phyloP scores from a whole-genome alignment of 2,329 filamentous ascomycete genomes.

The Colletotrichum nymphaeae region DNA sequence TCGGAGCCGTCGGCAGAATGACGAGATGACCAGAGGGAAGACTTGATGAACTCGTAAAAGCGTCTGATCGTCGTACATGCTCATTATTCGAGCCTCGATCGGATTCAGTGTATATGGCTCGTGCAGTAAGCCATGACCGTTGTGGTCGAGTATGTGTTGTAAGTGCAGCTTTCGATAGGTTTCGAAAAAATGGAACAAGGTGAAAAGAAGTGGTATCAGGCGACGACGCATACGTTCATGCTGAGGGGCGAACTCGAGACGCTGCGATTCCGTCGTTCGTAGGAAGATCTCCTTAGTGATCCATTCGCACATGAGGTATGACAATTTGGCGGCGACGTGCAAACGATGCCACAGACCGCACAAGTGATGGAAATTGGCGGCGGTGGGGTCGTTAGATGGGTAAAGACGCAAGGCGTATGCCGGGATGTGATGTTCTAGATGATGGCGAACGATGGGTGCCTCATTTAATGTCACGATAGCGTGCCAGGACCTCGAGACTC shows the following conservation, averaged over 20 bases:
- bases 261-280: conserved; percentile 65
- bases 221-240: conserved; percentile 73
- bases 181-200: conserved; percentile 76
- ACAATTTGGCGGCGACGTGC: conserved; percentile 72
- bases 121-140: conserved; percentile 60
- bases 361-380: conserved; percentile 69
- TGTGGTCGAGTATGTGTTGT: conserved; percentile 64
- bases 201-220: conserved; percentile 72
- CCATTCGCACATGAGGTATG: conserved; percentile 72
- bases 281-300: conserved; percentile 75
- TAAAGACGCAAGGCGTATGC: conserved; percentile 71
- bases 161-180: conserved; percentile 70
- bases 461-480: conserved; percentile 70
- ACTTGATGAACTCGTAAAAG: conserved; percentile 72
- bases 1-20: conserved; percentile 70
- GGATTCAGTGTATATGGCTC: conserved; percentile 71
- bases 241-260: conserved; percentile 69
- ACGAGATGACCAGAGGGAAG: conserved; percentile 73
- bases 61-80: conserved; percentile 73
- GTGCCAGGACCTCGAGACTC: conserved; percentile 70
- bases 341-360: conserved; percentile 75
- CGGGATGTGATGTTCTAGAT: conserved; percentile 69
- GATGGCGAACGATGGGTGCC: conserved; percentile 69
- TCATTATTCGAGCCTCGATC: conserved; percentile 71
- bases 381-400: conserved; percentile 58